Base-by-base conservation (phyloP, 805 yeast species). In the Ogataea henricii region DNA sequence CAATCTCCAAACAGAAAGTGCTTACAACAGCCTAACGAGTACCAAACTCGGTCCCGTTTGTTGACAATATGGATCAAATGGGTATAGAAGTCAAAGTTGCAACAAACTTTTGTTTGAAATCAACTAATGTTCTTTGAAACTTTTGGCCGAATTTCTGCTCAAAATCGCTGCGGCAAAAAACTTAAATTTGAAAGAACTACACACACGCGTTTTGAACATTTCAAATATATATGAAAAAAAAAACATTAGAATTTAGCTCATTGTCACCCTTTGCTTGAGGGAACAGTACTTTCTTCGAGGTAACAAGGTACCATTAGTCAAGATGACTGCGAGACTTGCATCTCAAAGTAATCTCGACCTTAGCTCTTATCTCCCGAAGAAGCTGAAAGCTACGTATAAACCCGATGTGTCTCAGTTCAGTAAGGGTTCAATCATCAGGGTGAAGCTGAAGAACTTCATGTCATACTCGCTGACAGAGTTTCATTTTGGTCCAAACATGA, bases 401-500 rank as follows among this genome's bases (percentile, higher is more conserved):
- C 56, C 55, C 1, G 62, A 64, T 30, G 45, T 60, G 7, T 51
- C 62, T 3, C 58, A 60, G 23, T 78, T 69, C 55, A 64, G 68
- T n/a, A 62, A 69, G 3, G 84, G 83, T 1, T 64, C 78, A 3
- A 70, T 79, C 40, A 58, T 81, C 3, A 67, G 78, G 13, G 80
- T 85, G 23, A 73, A 68, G 43, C 72, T 85, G 46, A 63, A 62
- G 45, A 83, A 85, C 62, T 85, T 85, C 70, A 82, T 88, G 62
- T 85, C 91, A 0, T 87, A 85, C 63, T 59, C 81, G 1, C 67
- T 77, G 39, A 82, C 87, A 0, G 90, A 85, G 64, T 89, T 89
- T 65, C 73, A 75, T 33, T 76, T 92, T 47, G 86, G 92, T 0
- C 97, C 97, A 0, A 74, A 84, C 1, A 73, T 94, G 62, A 94